Percentiles rank a stretch among this genome's conserved stretches.
phyloP scores from a whole-genome alignment of 2,329 filamentous ascomycete genomes.

The Cadophora luteo-olivacea region DNA sequence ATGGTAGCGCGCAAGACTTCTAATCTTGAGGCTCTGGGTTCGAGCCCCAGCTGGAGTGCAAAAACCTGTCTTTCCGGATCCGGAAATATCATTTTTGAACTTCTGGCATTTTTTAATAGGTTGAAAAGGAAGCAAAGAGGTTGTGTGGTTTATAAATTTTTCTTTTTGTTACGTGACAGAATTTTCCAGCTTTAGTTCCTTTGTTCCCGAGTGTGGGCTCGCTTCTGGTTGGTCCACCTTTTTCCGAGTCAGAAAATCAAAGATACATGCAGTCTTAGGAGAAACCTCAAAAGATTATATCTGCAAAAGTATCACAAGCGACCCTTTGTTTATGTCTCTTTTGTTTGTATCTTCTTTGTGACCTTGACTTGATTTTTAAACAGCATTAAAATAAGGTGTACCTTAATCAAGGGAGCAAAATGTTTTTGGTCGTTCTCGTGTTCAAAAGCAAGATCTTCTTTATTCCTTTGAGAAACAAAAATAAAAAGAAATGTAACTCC shows the following conservation, averaged over 20 bases:
- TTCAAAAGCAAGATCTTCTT: background rate
- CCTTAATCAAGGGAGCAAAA: no score
- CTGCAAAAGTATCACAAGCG: no score
- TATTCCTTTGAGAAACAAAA: background rate
- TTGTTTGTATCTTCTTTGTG: no score
- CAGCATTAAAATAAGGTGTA: no score
- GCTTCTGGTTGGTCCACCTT: slow-evolving; percentile 2
- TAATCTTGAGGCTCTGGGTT: slow-evolving; percentile 25
- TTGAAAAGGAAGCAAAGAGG: no score
- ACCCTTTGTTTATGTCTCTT: no score
- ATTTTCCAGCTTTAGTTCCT: background rate
- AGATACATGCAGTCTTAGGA: background rate
- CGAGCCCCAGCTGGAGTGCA: slow-evolving; percentile 15
- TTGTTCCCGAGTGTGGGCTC: background rate
- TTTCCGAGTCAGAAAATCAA: background rate
- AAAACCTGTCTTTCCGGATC: background rate
- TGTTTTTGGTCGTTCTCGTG: background rate
- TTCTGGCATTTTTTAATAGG: background rate
- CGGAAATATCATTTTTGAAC: background rate
- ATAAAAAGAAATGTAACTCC: background rate
- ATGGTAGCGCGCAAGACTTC: slow-evolving; percentile 26
- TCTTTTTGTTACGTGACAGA: no score
- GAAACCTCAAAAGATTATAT: background rate
- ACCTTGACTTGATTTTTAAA: no score
- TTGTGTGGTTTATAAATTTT: no score